Percentiles rank a stretch among this genome's conserved stretches.
Evolutionary conservation across 805 yeast genomes (phyloP).

Genomic region (Zygosaccharomyces lentus): DNA sequence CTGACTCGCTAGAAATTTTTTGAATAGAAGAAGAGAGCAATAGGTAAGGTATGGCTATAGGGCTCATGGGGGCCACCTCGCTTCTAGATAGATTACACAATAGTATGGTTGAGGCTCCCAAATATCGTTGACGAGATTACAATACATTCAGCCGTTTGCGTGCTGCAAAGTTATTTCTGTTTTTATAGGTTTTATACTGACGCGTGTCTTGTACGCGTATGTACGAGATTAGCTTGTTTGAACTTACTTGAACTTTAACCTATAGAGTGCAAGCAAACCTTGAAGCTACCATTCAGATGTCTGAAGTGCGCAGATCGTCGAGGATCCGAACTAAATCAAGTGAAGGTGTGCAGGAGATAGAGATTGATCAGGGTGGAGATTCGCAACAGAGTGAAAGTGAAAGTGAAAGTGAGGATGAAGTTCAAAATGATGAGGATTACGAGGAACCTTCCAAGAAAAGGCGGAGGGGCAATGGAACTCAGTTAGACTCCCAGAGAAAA

Average conservation of each 20-base stretch:
- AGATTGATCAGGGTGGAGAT: constrained; percentile 13
- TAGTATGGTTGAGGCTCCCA: neutral
- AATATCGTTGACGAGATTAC: neutral
- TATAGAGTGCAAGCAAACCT: neutral
- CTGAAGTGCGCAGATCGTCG: constrained; percentile 38
- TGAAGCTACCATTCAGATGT: constrained; percentile 14
- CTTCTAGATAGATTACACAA: constrained; percentile 5
- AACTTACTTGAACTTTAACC: constrained; percentile 1
- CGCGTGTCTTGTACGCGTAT: constrained; percentile 5
- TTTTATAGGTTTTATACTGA: neutral
- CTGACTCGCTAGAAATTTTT: neutral
- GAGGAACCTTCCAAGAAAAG: constrained; percentile 20
- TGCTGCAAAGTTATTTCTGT: neutral
- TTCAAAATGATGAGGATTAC: constrained; percentile 33
- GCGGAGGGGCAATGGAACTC: constrained; percentile 10
- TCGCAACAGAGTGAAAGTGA: constrained; percentile 13
- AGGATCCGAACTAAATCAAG: constrained; percentile 23
- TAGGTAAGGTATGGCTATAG: neutral
- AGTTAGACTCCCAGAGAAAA: constrained; percentile 9
- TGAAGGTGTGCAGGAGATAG: constrained; percentile 7
- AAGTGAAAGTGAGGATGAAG: constrained; percentile 21
- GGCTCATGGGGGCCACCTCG: neutral
- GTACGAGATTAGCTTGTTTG: constrained; percentile 1
- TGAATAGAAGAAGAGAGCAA: neutral
- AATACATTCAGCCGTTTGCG: neutral